Evolutionary conservation across 768 basidiomycete genomes (phyloP), one percentile per base, ranked within the genome.

Genomic region (Termitomyces sp.): DNA sequence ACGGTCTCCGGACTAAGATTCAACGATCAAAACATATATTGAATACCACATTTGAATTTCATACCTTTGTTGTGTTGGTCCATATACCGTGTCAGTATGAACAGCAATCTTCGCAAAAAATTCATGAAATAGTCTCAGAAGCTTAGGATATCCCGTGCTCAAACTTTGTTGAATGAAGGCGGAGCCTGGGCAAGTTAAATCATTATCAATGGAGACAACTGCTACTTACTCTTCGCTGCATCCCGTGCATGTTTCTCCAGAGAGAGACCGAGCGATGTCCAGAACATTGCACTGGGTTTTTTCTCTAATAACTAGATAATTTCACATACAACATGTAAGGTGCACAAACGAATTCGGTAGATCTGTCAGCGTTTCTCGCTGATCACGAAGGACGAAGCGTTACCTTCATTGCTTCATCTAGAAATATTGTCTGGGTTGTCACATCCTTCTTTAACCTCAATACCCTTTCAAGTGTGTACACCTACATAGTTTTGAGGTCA

Each of bases 81-180:
- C 87, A 69, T 98, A 98, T 6, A 91, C 76, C 0, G 97, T 98
- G 66, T 98, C 96, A 1, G 97, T 97, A 68, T 98, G 92, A 12
- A 96, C 89, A 2, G 93, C 86, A 53, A 98, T 93, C 69, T 94
- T 94, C 32, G 89, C 85, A 69, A 99, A 99, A 74, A 99, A 97
- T 42, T 94, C 94, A 56, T 99, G 97, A 73, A 99, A 95, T 2
- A 98, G 80, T 10, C 97, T 83, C 9, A 99, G 70, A 3, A 99
- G 77, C 50, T 84, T 83, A 3, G 95, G 93, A 72, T 98, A 98
- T 18, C 91, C 90, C 2, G 84, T 77, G 63, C 87, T 86, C 42
- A 99, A 74, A 4, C 92, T 91, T 65, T 95, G 94, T 64, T 98
- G 94, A 12, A 98, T 71, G 70, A 98, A 98, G 0, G 84, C 81